Base-by-base conservation (phyloP, 2,329 filamentous ascomycete genomes). In the Aspergillus aculeatinus region DNA sequence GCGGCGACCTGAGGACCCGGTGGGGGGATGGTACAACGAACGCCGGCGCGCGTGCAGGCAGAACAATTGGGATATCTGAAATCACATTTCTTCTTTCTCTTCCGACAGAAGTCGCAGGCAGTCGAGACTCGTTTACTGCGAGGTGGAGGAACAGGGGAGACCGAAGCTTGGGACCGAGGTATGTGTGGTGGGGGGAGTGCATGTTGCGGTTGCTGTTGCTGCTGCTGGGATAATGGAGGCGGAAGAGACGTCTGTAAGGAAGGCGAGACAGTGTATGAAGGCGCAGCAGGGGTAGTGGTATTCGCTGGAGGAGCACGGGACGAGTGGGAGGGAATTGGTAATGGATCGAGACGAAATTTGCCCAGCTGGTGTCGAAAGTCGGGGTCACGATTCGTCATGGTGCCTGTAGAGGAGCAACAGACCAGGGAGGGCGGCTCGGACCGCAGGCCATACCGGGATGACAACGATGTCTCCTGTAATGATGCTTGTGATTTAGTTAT, bases 61-160 rank as follows among this genome's bases (percentile, higher is more conserved):
- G 73, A 75, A 56, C 74, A 77, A 60, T 77, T 77, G 31, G 74
- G 74, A 53, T 77, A 77, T 48, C 73, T 73, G 54, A 77, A 77
- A 60, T 77, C 74, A 61, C 74, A 77, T 70, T 77, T 77, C 65
- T 77, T 77, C 65, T 77, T 77, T 7, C 74, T 66, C 59, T 75
- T 76, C 59, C 74, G 72, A 69, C 74, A 77, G 51, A 77, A 77
- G 48, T 77, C 74, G 60, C 74, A 77, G 23, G 74, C 74, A 1
- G 74, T 77, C 27, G 74, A 76, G 14, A 77, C 74, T 35, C 74
- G 74, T 60, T 77, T 77, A 27, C 67, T 72, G 55, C 68, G 72
- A 51, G 58, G 48, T 14, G 58, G 21, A 55, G 57, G 31, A 14
- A 53, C 48, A 11, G 56, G 55, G 9, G 63, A 59, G 5, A 55